Evolutionary conservation across 306 rosid species (phyloP), one percentile per base, ranked within the genome.

Genomic region (Carpinus fangiana): DNA sequence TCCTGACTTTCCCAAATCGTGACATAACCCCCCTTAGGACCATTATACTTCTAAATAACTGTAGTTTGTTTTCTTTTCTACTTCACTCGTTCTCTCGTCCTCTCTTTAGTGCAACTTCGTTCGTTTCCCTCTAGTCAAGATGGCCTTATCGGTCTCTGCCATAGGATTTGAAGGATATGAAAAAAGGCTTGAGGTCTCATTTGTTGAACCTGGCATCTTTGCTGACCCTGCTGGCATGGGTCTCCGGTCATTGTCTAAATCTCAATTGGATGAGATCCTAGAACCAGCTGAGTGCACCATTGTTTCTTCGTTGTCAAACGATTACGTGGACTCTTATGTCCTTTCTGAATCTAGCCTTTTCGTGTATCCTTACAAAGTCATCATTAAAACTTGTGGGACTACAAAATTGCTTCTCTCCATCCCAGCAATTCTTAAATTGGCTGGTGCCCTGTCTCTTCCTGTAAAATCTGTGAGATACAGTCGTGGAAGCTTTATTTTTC

Each of bases 131-230:
- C 31, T 23, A 85, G 76, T 81, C 77, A 76, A 83, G 79, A 95
- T 95, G 99, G 86, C 91, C 68, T 28, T 81, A 72, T 82, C 85
- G 0, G 52, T 41, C 72, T 95, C 99, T 79, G 88, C 98, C 13
- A 95, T 95, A 69, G 99, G 99, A 72, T 95, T 95, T 11, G 99
- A 95, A 85, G 99, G 99, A 38, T 95, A 85, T 18, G 99, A 95
- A 72, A 95, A 95, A 86, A 88, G 99, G 89, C 97, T 95, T 12
- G 99, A 95, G 87, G 90, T 95, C 54, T 74, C 96, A 0, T 95
- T 95, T 79, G 87, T 80, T 4, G 96, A 92, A 81, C 80, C 78
- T 0, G 96, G 90, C 34, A 12, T 90, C 21, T 88, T 94, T 74
- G 80, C 90, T 74, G 97, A 92, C 75, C 96, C 93, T 1, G 71